Evolutionary conservation across 305 asterid genomes (phyloP).

Genomic region (Caryopteris hybrid): DNA sequence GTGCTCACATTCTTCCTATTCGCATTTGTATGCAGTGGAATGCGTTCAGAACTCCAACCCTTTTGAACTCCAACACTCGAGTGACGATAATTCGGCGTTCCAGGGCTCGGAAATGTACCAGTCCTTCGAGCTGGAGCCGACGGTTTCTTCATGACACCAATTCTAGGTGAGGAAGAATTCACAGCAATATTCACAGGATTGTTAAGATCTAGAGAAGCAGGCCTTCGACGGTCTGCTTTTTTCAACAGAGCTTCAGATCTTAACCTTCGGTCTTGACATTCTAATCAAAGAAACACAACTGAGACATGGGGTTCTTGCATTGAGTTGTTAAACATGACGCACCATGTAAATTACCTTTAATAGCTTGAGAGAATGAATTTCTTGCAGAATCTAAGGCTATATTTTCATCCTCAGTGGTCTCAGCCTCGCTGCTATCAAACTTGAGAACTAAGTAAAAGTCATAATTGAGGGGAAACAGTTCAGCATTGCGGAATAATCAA

Average conservation of each 20-base stretch:
- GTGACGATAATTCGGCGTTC: conserved; percentile 76
- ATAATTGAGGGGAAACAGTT: conserved; percentile 17
- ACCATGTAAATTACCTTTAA: conserved; percentile 53
- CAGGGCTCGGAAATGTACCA: conserved; percentile 80
- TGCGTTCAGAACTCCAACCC: conserved; percentile 96
- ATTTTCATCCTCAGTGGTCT: conserved; percentile 73
- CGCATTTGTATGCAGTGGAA: conserved; percentile 49
- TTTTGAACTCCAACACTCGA: conserved; percentile 65
- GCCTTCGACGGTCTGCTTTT: conserved; percentile 58
- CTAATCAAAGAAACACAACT: conserved; percentile 34
- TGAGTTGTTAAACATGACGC: background rate
- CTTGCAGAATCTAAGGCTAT: conserved; percentile 68
- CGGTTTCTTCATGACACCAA: conserved; percentile 57
- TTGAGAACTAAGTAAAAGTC: conserved; percentile 40
- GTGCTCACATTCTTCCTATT: conserved; percentile 46
- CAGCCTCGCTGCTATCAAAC: conserved; percentile 62
- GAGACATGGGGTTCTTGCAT: background rate
- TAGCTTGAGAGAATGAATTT: conserved; percentile 87
- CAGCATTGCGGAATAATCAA: background rate
- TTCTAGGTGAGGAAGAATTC: conserved; percentile 62
- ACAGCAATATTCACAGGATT: conserved; percentile 34
- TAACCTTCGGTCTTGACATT: conserved; percentile 72
- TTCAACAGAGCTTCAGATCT: conserved; percentile 50
- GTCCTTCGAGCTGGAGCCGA: conserved; percentile 36
- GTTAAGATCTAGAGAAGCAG: conserved; percentile 80